Base-by-base conservation (phyloP, 441 rosid species). In the Jatropha multifida region DNA sequence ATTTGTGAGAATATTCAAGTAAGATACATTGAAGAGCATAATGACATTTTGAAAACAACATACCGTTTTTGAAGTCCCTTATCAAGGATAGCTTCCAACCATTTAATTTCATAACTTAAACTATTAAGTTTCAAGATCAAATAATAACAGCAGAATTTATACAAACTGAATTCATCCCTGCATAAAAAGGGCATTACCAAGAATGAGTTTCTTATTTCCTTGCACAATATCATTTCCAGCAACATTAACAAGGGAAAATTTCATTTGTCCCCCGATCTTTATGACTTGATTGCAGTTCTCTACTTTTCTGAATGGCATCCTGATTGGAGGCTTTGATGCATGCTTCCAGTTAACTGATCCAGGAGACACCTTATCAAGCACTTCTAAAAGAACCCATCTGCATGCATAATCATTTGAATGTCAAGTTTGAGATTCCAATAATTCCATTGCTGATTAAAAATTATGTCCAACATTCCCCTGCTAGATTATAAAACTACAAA, bases 121-220 rank as follows among this genome's bases (percentile, higher is more conserved):
- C 40, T 7, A 48, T 12, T 9, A 17, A 26, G 37, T 65, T 66
- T 42, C 65, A 17, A 54, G 10, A 9, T 69, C 15, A 55, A 49
- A 51, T 7, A 67, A 59, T 10, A 40, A 52, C 26, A 37, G 64
- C 64, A 8, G 49, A 32, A 40, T 49, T 60, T 63, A 3, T 40
- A 20, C 20, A 56, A 65, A 63, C 17, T 9, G 37, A n/a, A 14
- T 14, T 59, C 0, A 0, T 2, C 55, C 20, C 44, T 3, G 38
- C 40, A 52, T n/a, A 54, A 54, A 52, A 40, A 65, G 27, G 32
- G 55, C 27, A 54, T 74, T 82, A 86, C 88, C 85, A 23, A 82
- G 87, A 74, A 86, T 83, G 51, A 83, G 87, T 80, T 86, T 83
- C 83, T 86, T 86, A 69, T 83, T 86, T 75, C 87, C 88, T 71